Conservation (phyloP, 805 yeast species). For the Kazachstania taianensis region DNA sequence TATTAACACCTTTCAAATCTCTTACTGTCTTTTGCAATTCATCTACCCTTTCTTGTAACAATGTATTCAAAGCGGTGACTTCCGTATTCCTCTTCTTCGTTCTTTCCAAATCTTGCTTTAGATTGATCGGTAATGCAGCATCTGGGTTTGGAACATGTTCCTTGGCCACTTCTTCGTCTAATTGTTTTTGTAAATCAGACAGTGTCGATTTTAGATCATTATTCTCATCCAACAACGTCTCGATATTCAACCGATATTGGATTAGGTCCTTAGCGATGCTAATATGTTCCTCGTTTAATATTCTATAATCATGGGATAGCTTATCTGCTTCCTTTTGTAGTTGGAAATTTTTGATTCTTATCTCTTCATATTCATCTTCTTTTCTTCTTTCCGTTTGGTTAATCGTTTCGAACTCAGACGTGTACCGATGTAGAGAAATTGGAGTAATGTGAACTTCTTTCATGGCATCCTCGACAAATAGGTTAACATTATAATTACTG, state of each 20-base stretch:
- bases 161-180: conserved; percentile 28
- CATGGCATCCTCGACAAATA: conserved; percentile 71
- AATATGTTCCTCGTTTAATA: conserved; percentile 73
- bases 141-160: conserved; percentile 27
- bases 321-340: conserved; percentile 63
- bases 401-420: conserved; percentile 66
- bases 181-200: conserved; percentile 34
- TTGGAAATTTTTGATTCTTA: conserved; percentile 58
- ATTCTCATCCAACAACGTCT: conserved; percentile 68
- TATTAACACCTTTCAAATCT: conserved; percentile 26
- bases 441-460: conserved; percentile 58
- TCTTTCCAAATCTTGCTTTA: conserved; percentile 44
- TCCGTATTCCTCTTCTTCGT: conserved; percentile 53
- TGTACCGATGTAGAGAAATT: conserved; percentile 56
- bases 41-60: conserved; percentile 43
- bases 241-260: conserved; percentile 62
- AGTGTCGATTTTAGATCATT: conserved; percentile 44
- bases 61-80: conserved; percentile 54
- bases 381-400: conserved; percentile 56
- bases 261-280: conserved; percentile 83
- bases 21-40: conserved; percentile 35
- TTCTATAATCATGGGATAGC: conserved; percentile 58
- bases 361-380: conserved; percentile 50
- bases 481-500: conserved; percentile 51
- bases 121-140: conserved; percentile 30